Percentiles rank a stretch among this genome's conserved stretches.
These are phyloP conservation scores for Pezicula carpinea DNA, from an alignment of 2,329 filamentous ascomycete genomes.

Conservation along the genomic window DNA sequence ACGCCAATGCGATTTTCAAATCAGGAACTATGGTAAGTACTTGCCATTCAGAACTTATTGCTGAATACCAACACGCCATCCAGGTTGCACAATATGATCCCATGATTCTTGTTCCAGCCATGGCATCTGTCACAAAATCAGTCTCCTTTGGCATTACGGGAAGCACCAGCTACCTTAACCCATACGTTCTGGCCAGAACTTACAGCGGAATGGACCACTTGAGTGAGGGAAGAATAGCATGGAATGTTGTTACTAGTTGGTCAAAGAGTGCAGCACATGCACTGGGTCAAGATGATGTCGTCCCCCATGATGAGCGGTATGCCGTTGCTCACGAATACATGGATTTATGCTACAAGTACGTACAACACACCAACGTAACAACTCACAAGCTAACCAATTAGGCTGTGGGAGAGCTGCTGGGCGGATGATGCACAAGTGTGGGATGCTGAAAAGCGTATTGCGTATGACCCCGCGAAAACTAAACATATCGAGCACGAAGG, in stretches of 20 bases:
- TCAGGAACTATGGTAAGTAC: no score
- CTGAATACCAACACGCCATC: no score
- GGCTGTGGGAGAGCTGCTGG: constrained; percentile 64
- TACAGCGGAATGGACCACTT: constrained; percentile 62
- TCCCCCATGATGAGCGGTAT: constrained; percentile 61
- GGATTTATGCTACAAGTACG: constrained; percentile 36
- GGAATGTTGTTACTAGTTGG: constrained; percentile 47
- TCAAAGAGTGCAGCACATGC: constrained; percentile 46
- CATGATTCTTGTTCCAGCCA: constrained; percentile 54
- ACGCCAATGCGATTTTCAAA: no score
- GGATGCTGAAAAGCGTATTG: constrained; percentile 30
- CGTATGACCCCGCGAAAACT: no score
- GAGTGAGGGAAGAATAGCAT: constrained; percentile 52
- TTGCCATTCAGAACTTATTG: no score
- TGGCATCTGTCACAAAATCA: constrained; percentile 60
- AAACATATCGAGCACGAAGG: no score
- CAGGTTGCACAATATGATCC: constrained; percentile 35
- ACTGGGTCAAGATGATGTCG: constrained; percentile 50
- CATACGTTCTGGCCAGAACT: constrained; percentile 58
- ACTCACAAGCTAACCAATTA: constrained; percentile 23
- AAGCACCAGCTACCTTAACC: constrained; percentile 55
- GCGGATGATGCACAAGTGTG: constrained; percentile 57
- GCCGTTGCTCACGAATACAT: constrained; percentile 57
- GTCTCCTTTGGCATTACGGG: constrained; percentile 63
- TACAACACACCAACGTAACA: no score